These are phyloP conservation scores for Yueomyces sinensis DNA, from an alignment of 805 yeast genomes.

Conservation along the genomic window DNA sequence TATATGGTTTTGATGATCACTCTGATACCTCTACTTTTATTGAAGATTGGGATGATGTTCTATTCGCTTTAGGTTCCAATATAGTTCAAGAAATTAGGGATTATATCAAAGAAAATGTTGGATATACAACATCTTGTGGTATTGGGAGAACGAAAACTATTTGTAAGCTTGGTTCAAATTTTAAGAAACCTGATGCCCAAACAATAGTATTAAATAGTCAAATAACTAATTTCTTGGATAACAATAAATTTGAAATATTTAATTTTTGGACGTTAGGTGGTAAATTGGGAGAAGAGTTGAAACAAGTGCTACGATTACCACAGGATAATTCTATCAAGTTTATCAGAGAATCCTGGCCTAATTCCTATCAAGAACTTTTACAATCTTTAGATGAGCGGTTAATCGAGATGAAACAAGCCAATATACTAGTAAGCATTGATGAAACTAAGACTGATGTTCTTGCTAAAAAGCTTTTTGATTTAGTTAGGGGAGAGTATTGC, in stretches of 20 bases:
- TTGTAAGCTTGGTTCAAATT: conserved; percentile 81
- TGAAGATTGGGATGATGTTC: conserved; percentile 73
- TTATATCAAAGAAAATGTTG: conserved; percentile 38
- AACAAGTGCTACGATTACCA: conserved; percentile 38
- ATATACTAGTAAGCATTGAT: conserved; percentile 11
- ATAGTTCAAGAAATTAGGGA: conserved; percentile 41
- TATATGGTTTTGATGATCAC: conserved; percentile 7
- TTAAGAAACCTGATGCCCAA: conserved; percentile 75
- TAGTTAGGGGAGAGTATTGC: conserved; percentile 50
- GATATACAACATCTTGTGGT: conserved; percentile 87
- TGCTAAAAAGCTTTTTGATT: conserved; percentile 41
- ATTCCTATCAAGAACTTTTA: conserved; percentile 24
- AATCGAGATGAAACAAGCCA: conserved; percentile 1
- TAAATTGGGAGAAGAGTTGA: conserved; percentile 53
- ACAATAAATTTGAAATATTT: conserved; percentile 40
- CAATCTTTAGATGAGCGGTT: conserved; percentile 8
- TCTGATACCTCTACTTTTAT: conserved; percentile 4
- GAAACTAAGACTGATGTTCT: conserved; percentile 32
- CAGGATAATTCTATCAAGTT: conserved; percentile 32
- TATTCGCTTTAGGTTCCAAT: conserved; percentile 53
- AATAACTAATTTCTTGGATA: conserved; percentile 38
- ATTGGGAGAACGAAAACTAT: conserved; percentile 61
- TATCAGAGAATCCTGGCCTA: conserved; percentile 37
- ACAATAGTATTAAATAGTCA: conserved; percentile 48
- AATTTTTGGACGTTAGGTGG: conserved; percentile 93